Conservation (phyloP, 2,329 filamentous ascomycete species). For the Cryphonectria carpinicola region DNA sequence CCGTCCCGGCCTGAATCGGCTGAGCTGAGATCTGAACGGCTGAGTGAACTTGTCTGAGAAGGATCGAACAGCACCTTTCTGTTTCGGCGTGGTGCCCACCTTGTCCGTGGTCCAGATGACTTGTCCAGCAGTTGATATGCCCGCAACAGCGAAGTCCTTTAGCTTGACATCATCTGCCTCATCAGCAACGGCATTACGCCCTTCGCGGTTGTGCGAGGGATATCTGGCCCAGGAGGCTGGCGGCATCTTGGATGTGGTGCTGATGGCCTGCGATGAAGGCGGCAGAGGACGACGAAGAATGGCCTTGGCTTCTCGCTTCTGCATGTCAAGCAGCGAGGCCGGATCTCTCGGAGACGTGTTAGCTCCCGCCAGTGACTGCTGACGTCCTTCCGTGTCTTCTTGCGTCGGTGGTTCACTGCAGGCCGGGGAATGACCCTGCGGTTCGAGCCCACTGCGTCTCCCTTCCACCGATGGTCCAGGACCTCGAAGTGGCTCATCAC, state of each 20-base stretch:
- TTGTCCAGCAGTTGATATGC: conserved; percentile 30
- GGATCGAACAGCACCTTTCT: conserved; percentile 31
- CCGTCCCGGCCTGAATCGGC: conserved; percentile 33
- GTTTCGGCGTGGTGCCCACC: background rate
- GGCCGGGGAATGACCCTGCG: conserved; percentile 16
- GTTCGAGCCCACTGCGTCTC: conserved; percentile 12
- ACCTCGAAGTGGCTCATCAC: background rate
- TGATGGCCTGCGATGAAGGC: background rate
- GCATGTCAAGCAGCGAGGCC: conserved; percentile 13
- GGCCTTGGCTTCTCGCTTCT: conserved; percentile 15
- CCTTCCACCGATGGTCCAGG: conserved; percentile 12
- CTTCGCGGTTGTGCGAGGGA: conserved; percentile 38
- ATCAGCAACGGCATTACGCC: conserved; percentile 35
- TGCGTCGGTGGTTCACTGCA: conserved; percentile 6
- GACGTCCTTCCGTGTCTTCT: conserved; percentile 13
- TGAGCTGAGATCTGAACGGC: conserved; percentile 36
- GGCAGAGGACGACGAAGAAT: background rate
- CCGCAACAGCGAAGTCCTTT: conserved; percentile 38
- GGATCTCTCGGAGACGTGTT: conserved; percentile 19
- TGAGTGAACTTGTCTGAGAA: conserved; percentile 39
- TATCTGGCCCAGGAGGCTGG: conserved; percentile 42
- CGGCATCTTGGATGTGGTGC: conserved; percentile 8
- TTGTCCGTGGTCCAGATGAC: conserved; percentile 37
- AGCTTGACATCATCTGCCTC: conserved; percentile 34
- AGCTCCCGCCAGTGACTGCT: conserved; percentile 15